Conservation (phyloP, 495 filamentous ascomycete genomes). For the Pyrenopolyporus hunteri region DNA sequence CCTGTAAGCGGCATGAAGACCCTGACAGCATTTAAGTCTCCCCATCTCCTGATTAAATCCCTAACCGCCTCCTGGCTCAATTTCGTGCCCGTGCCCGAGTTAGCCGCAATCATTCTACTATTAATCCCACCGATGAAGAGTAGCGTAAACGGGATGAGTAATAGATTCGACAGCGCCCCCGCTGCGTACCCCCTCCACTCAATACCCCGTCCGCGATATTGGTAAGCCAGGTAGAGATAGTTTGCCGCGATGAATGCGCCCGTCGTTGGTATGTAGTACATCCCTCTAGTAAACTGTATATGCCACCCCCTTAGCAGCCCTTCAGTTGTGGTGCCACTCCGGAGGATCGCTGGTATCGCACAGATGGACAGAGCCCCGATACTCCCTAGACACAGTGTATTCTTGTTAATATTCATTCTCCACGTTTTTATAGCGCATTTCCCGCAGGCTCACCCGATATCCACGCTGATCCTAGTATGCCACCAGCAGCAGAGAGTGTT, state of each 20-base stretch:
- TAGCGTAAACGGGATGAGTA: slow-evolving; percentile 50
- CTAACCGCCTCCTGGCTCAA: slow-evolving; percentile 42
- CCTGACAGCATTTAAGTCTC: slow-evolving; percentile 44
- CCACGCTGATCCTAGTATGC: slow-evolving; percentile 40
- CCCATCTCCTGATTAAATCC: slow-evolving; percentile 46
- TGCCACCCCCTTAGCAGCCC: slow-evolving; percentile 36
- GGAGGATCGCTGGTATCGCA: slow-evolving; percentile 43
- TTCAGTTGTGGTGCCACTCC: slow-evolving; percentile 38
- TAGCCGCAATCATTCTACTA: slow-evolving; percentile 21
- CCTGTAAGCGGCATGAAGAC: slow-evolving; percentile 48
- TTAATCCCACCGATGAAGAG: slow-evolving; percentile 34
- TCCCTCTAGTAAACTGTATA: slow-evolving; percentile 45
- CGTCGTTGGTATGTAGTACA: slow-evolving; percentile 44
- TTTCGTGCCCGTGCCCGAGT: slow-evolving; percentile 38
- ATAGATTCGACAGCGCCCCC: slow-evolving; percentile 44
- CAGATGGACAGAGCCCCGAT: slow-evolving; percentile 45
- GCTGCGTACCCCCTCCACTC: slow-evolving; percentile 44
- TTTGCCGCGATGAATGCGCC: slow-evolving; percentile 41
- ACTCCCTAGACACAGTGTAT: slow-evolving; percentile 40
- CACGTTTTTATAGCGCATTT: background rate
- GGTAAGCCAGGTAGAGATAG: slow-evolving; percentile 51
- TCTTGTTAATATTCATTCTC: background rate
- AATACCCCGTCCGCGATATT: slow-evolving; percentile 34
- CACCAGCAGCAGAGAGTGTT: slow-evolving; percentile 31
- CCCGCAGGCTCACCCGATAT: slow-evolving; percentile 30